Base-by-base conservation (phyloP, 1,139 yeast genomes). In the Geotrichum candidum region DNA sequence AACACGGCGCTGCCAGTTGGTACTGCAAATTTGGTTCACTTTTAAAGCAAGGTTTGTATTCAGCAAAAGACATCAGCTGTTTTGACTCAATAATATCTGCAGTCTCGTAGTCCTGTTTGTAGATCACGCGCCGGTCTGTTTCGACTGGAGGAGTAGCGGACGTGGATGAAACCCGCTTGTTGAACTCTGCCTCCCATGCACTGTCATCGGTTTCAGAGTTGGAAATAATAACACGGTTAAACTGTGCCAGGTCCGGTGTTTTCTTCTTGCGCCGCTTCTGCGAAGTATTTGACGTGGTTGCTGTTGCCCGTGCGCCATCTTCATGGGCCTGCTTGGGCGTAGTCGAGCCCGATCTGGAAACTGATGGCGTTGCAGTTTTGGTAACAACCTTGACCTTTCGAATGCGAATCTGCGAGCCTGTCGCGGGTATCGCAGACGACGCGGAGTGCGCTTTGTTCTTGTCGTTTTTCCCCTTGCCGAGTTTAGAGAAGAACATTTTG, bases 1-100 rank as follows among this genome's bases (percentile, higher is more conserved):
- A 51, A 33, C 62, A 58, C 22, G 64, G 64, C 58, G 58, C 51
- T n/a, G 62, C 61, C 27, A 62, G 56, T n/a, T 52, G 33, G 46
- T 60, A 62, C 51, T 57, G 53, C 10, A 62, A 45, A 35, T 57
- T 45, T 2, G 56, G 53, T 13, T 62, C 58, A 23, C 48, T 18
- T 51, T 56, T 59, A 35, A 62, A 62, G 23, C 59, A 56, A 23
- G 64, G 62, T 51, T 51, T 45, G 50, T 62, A 62, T 13, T 57
- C 59, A 18, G 57, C 61, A 45, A 27, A 56, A 27, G 41, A 33
- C 57, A 57, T 60, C 25, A 57, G 33, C 29, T 57, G 58, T 53
- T 27, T 56, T 38, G 62, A 61, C 38, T 60, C 58, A n/a, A 60
- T 54, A 15, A 60, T 45, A 9, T 51, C 52, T 7, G 60, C 51